phyloP scores from a whole-genome alignment of 2,329 filamentous ascomycete genomes.

The Fusarium buharicum region DNA sequence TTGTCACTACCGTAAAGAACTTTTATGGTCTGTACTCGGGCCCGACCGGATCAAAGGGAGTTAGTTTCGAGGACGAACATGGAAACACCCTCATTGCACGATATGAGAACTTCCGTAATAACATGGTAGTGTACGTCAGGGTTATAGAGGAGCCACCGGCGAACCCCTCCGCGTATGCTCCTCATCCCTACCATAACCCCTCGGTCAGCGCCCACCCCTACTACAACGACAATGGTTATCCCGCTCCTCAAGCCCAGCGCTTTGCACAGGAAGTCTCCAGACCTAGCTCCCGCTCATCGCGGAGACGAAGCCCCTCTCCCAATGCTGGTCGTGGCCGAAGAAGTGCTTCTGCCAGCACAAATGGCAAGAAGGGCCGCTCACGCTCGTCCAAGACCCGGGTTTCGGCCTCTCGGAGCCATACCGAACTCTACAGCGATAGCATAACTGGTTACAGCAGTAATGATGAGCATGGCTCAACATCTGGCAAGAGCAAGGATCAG shows the following conservation, averaged over 20 bases:
- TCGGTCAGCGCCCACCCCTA: conserved; percentile 62
- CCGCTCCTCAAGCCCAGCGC: conserved; percentile 59
- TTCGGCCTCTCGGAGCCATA: conserved; percentile 54
- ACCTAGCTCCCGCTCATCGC: conserved; percentile 75
- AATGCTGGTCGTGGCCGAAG: conserved; percentile 74
- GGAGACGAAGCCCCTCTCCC: conserved; percentile 82
- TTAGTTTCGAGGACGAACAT: conserved; percentile 93
- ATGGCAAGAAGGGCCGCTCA: conserved; percentile 73
- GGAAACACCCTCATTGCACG: conserved; percentile 93
- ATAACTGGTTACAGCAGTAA: conserved; percentile 85
- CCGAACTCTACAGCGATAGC: conserved; percentile 73
- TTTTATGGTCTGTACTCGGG: conserved; percentile 96
- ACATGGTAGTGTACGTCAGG: conserved; percentile 93
- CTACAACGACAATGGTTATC: conserved; percentile 65
- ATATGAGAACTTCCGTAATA: conserved; percentile 93
- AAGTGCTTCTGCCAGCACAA: conserved; percentile 75
- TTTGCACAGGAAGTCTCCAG: conserved; percentile 72
- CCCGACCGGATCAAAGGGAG: conserved; percentile 74
- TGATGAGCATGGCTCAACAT: conserved; percentile 79
- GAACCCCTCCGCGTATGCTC: conserved; percentile 59
- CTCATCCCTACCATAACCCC: conserved; percentile 63
- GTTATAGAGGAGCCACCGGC: conserved; percentile 72
- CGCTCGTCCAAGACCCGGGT: conserved; percentile 76
- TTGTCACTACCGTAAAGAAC: conserved; percentile 98
- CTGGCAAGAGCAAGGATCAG: conserved; percentile 81